Base-by-base conservation (phyloP, 495 filamentous ascomycete genomes). In the Hypoxylon subgilvum region DNA sequence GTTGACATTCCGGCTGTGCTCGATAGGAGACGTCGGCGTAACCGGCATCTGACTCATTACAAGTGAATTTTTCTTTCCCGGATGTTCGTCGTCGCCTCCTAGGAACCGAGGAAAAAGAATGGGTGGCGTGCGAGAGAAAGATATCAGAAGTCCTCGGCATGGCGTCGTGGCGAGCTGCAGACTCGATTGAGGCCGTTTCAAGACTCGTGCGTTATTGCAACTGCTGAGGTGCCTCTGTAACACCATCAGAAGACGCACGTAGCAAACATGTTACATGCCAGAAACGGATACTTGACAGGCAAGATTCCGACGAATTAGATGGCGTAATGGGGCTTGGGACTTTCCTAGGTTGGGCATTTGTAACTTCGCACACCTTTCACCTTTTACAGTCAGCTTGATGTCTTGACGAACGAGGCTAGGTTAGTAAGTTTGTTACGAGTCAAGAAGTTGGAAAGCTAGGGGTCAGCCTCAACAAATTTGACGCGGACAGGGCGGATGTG, bases 241-340 rank as follows among this genome's bases (percentile, higher is more conserved):
- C 41, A 44, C 41, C 23, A 44, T 8, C 23, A 27, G 8, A n/a
- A n/a, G n/a, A 8, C n/a, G n/a, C 6, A 16, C 21, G 49, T 52
- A 64, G 53, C 61, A 64, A 64, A 64, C 53, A 63, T 41, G 61
- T 57, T 53, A 64, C 61, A 64, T 58, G 54, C 54, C 61, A 45
- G 49, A 52, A 58, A 53, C 43, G 54, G 54, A 54, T 50, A 64
- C 36, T 35, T 53, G 32, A 40, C 54, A 53, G 25, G 36, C n/a
- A 43, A 34, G 38, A 32, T 43, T 46, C 42, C 43, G 41, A 49
- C 61, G 54, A 64, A 64, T 64, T 22, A 51, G 30, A 54, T 52
- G 39, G 8, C 54, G 21, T 18, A 31, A 45, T 58, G n/a, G 18
- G 44, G 30, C 43, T 45, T 14, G 44, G 9, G 53, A 53, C 47